phyloP scores from a whole-genome alignment of 352 stramenopile species.

The Phytophthora rubi region DNA sequence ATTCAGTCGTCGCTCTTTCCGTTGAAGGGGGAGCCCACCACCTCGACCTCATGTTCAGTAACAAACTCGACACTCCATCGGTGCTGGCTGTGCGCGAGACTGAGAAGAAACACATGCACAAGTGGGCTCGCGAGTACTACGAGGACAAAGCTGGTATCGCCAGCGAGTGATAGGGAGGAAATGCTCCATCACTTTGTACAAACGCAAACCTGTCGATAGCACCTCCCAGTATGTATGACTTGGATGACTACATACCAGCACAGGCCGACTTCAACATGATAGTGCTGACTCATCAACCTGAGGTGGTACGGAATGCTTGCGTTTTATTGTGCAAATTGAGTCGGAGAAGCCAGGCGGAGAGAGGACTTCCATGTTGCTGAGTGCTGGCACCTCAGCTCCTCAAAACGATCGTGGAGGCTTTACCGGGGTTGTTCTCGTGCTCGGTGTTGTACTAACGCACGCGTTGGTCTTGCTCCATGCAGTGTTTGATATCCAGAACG shows the following conservation, averaged over 20 bases:
- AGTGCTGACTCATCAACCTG: conserved; percentile 20
- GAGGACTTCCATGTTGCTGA: conserved; percentile 7
- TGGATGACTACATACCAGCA: no score
- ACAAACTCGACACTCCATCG: conserved; percentile 81
- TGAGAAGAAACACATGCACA: conserved; percentile 81
- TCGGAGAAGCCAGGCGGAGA: conserved; percentile 11
- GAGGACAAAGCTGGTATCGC: conserved; percentile 32
- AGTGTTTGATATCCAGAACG: no score
- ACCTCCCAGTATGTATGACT: no score
- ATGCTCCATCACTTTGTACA: neutral
- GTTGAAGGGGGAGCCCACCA: conserved; percentile 88
- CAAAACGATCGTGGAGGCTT: neutral
- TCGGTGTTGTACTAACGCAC: no score
- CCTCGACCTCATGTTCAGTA: conserved; percentile 92
- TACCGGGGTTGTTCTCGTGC: no score
- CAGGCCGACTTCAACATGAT: conserved; percentile 20
- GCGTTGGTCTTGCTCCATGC: no score
- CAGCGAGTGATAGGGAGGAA: conserved; percentile 17
- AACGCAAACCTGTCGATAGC: neutral
- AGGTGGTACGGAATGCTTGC: conserved; percentile 1
- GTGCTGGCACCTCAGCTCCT: neutral
- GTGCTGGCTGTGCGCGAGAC: conserved; percentile 71
- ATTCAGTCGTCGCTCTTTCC: conserved; percentile 72
- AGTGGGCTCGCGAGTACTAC: conserved; percentile 81
- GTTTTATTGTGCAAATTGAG: conserved; percentile 16